A percentile compares a stretch with the other conserved stretches of the same genome.
Evolutionary conservation across 306 rosid species (phyloP).

Genomic region (Hylodesmum podocarpum): DNA sequence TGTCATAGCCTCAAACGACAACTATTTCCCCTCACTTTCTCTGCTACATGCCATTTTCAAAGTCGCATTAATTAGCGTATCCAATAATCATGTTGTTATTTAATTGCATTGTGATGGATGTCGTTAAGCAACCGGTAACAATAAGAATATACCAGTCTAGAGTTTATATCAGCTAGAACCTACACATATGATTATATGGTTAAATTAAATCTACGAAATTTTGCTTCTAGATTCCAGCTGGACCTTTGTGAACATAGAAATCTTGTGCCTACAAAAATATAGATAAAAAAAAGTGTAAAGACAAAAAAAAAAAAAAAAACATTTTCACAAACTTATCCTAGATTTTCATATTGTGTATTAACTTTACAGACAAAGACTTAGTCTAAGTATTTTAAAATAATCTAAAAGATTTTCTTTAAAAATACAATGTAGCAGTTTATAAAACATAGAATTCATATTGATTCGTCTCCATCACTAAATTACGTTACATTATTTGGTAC

Average conservation of each 20-base stretch:
- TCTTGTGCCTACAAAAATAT: too few relatives aligned
- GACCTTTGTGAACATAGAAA: neutral
- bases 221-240: conserved; percentile 6
- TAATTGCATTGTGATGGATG: neutral
- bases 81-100: neutral
- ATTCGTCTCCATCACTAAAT: too few relatives aligned
- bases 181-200: neutral
- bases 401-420: too few relatives aligned
- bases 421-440: too few relatives aligned
- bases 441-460: too few relatives aligned
- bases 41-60: neutral
- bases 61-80: neutral
- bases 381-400: too few relatives aligned
- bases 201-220: neutral
- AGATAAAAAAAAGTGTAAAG: too few relatives aligned
- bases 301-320: too few relatives aligned
- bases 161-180: conserved; percentile 17
- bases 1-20: neutral
- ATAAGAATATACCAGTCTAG: neutral
- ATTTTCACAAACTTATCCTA: too few relatives aligned
- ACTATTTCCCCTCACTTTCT: neutral
- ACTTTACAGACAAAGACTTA: too few relatives aligned
- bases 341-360: too few relatives aligned
- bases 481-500: too few relatives aligned
- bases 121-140: conserved; percentile 25